phyloP scores from a whole-genome alignment of 192 early-diverging fungal species.

The Coemansia sp. region DNA sequence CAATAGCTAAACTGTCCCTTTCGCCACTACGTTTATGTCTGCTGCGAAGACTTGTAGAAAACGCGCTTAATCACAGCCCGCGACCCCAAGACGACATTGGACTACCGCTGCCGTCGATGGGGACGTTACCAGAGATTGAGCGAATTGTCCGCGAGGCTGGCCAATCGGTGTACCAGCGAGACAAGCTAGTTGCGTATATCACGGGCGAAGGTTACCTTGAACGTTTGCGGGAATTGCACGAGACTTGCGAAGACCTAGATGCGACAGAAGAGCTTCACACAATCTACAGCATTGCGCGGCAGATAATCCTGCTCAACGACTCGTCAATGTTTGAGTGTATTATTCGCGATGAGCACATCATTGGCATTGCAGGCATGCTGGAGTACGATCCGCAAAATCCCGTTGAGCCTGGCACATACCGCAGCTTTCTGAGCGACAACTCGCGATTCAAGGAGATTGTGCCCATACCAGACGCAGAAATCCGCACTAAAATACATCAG shows the following conservation, averaged over 20 bases:
- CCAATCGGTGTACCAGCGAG: constrained; percentile 61
- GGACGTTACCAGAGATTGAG: constrained; percentile 72
- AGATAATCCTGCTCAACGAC: constrained; percentile 80
- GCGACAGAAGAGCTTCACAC: constrained; percentile 66
- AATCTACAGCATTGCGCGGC: constrained; percentile 71
- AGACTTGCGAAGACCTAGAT: constrained; percentile 83
- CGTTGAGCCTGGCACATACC: constrained; percentile 68
- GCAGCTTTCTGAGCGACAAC: constrained; percentile 65
- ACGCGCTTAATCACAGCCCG: constrained; percentile 12
- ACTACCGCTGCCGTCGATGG: constrained; percentile 68
- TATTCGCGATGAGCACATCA: constrained; percentile 73
- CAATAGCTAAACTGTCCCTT: neutral
- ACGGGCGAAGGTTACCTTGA: constrained; percentile 65
- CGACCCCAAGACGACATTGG: constrained; percentile 3
- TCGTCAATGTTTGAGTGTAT: constrained; percentile 70
- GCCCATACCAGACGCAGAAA: constrained; percentile 69
- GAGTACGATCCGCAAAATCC: constrained; percentile 85
- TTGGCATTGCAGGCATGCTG: constrained; percentile 73
- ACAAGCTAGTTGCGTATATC: constrained; percentile 63
- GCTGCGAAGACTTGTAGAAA: constrained; percentile 18
- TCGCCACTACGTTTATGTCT: neutral
- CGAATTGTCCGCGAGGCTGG: constrained; percentile 59
- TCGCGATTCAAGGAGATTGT: constrained; percentile 73
- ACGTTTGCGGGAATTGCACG: constrained; percentile 68
- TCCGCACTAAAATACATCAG: constrained; percentile 79